Percentiles rank a stretch among this genome's conserved stretches.
Conservation (phyloP, 495 filamentous ascomycete genomes). For the Penicillium tannophilum region DNA sequence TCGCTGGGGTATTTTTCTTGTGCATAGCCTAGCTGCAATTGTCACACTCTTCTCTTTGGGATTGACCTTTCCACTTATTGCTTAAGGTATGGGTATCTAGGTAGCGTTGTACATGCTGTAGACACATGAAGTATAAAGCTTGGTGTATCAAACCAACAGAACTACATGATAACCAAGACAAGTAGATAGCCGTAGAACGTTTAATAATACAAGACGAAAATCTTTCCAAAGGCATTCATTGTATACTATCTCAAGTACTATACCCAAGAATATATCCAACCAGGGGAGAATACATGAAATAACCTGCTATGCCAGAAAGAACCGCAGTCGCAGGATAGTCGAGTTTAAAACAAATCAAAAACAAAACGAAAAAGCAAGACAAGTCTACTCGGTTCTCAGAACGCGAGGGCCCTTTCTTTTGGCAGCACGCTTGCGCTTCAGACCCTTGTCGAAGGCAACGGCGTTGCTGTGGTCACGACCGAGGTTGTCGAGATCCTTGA, state of each 20-base stretch:
- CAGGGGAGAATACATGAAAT: slow-evolving; percentile 13
- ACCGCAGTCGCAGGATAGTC: slow-evolving; percentile 15
- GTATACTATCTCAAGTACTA: slow-evolving; percentile 20
- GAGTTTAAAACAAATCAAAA: slow-evolving; percentile 12
- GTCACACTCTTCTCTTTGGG: slow-evolving; percentile 22
- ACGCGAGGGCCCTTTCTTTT: slow-evolving; percentile 80
- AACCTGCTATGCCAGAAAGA: slow-evolving; percentile 14
- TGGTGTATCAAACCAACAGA: no score
- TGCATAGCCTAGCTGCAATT: slow-evolving; percentile 16
- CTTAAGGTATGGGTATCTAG: not conserved
- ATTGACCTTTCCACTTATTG: not conserved
- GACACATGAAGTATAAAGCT: no score
- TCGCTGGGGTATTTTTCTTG: slow-evolving; percentile 14
- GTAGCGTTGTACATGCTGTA: no score
- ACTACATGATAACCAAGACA: no score
- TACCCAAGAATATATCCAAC: slow-evolving; percentile 15
- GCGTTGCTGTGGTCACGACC: slow-evolving; percentile 86
- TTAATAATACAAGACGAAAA: no score
- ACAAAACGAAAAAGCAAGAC: slow-evolving; percentile 8
- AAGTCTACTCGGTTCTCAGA: slow-evolving; percentile 75
- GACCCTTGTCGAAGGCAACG: slow-evolving; percentile 84
- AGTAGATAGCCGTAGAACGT: no score
- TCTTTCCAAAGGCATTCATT: slow-evolving; percentile 12
- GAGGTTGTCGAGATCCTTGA: slow-evolving; percentile 97
- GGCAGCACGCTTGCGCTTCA: slow-evolving; percentile 87